Base-by-base conservation (phyloP, 495 filamentous ascomycete genomes). In the Hypoxylon fuscum region DNA sequence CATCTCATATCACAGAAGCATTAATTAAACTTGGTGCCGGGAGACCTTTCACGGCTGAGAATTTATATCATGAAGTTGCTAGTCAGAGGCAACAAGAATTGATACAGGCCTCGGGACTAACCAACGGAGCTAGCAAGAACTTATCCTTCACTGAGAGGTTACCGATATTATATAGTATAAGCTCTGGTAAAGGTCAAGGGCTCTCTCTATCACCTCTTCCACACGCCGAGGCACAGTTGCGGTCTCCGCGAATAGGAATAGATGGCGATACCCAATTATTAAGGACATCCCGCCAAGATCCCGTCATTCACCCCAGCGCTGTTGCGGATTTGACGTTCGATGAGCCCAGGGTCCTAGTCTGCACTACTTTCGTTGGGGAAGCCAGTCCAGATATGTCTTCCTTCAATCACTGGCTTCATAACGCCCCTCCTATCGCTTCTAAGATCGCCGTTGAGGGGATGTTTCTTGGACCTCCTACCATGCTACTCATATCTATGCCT, bases 401-500 rank as follows among this genome's bases (percentile, higher is more conserved):
- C 34, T 84, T 84, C 61, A 79, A 83, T 69, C 80, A 84, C 42
- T 84, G 83, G 82, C 74, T 85, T 9, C 76, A 80, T 34, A 80
- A 77, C 50, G 76, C 73, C 15, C 79, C 81, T 2, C 62, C 75
- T 1, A 72, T 77, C 8, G 77, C 77, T 17, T 78, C 80, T 5
- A 81, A 81, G 44, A 79, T 84, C 41, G 73, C 78, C 5, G 82
- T 85, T 5, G 82, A 85, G 67, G 83, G 81, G 59, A 84, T 84
- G 77, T 85, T 85, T 59, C 68, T 84, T 18, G 83, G 83, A 0
- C 82, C 82, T 9, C 82, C 83, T 11, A 84, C 82, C 1, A 82
- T 84, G 72, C 62, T 85, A 7, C 71, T 85, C 37, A 78, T 84
- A 41, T 83, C 83, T 11, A 85, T 85, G 81, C 82, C 83, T 3